Conservation (phyloP, 805 yeast species). For the Wickerhamiella allomyrinae region DNA sequence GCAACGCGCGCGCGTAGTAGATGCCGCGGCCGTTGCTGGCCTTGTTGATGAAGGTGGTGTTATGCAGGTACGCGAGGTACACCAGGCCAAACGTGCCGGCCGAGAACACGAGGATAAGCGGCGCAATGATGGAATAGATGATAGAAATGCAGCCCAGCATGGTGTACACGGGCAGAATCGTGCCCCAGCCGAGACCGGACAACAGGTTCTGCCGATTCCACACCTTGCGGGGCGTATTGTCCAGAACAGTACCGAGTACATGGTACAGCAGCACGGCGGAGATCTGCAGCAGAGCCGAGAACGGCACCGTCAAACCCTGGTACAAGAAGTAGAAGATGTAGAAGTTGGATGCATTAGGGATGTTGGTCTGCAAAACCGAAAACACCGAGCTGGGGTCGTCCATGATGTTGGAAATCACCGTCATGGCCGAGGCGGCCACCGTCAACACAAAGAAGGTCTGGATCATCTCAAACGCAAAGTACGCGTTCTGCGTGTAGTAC, state of each 20-base stretch:
- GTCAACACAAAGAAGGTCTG: conserved; percentile 81
- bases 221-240: conserved; percentile 80
- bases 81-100: conserved; percentile 53
- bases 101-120: conserved; percentile 66
- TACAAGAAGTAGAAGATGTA: conserved; percentile 71
- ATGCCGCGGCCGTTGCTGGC: conserved; percentile 69
- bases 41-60: conserved; percentile 51
- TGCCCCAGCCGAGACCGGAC: conserved; percentile 65
- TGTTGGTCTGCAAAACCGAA: conserved; percentile 53
- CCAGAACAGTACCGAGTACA: conserved; percentile 55
- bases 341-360: conserved; percentile 86
- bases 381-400: conserved; percentile 57
- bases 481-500: conserved; percentile 75
- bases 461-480: conserved; percentile 77
- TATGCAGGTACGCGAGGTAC: conserved; percentile 68
- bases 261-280: conserved; percentile 60
- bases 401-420: conserved; percentile 60
- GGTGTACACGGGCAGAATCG: conserved; percentile 64
- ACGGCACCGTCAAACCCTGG: conserved; percentile 65
- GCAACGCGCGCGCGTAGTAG: conserved; percentile 76
- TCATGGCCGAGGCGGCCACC: conserved; percentile 65
- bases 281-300: conserved; percentile 64
- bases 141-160: conserved; percentile 59
- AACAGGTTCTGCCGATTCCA: conserved; percentile 64
- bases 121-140: conserved; percentile 72